A percentile compares a stretch with the other conserved stretches of the same genome.
Conservation (phyloP, 176 grass and related monocot species). For the Dactylis glomerata region DNA sequence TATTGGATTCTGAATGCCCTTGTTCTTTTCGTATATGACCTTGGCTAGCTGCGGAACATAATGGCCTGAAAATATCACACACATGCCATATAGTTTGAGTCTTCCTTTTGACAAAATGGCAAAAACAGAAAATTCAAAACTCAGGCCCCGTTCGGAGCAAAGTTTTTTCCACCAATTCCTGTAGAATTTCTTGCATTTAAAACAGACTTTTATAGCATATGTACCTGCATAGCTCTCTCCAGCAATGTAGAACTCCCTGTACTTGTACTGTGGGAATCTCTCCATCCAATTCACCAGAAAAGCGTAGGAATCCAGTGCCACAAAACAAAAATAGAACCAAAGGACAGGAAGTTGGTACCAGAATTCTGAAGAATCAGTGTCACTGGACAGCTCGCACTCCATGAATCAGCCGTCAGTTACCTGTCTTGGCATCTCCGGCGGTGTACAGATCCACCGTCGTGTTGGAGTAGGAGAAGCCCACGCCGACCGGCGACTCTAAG, state of each 20-base stretch:
- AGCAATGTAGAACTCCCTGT: slow-evolving; percentile 92
- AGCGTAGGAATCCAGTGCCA: slow-evolving; percentile 71
- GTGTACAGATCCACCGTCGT: slow-evolving; percentile 80
- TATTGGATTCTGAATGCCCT: slow-evolving; percentile 51
- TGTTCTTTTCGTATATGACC: slow-evolving; percentile 63
- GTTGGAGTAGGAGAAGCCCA: slow-evolving; percentile 96
- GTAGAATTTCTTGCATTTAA: too few relatives aligned
- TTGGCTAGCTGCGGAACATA: slow-evolving; percentile 90
- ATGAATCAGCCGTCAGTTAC: slow-evolving; percentile 15
- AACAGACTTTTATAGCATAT: too few relatives aligned
- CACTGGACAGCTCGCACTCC: neutral
- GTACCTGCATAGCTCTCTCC: slow-evolving; percentile 96
- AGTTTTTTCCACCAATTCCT: too few relatives aligned
- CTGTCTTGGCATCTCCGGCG: slow-evolving; percentile 73
- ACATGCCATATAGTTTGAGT: neutral
- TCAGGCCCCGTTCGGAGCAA: too few relatives aligned
- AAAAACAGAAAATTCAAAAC: neutral
- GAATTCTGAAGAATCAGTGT: neutral
- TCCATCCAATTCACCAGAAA: slow-evolving; percentile 92
- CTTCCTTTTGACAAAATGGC: neutral
- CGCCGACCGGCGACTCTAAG: slow-evolving; percentile 90
- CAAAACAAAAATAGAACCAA: slow-evolving; percentile 30
- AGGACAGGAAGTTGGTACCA: slow-evolving; percentile 17
- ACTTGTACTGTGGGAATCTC: slow-evolving; percentile 82
- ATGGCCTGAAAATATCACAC: slow-evolving; percentile 62